These are phyloP conservation scores for Clonostachys solani DNA, from an alignment of 2,329 filamentous ascomycete genomes.

Conservation along the genomic window DNA sequence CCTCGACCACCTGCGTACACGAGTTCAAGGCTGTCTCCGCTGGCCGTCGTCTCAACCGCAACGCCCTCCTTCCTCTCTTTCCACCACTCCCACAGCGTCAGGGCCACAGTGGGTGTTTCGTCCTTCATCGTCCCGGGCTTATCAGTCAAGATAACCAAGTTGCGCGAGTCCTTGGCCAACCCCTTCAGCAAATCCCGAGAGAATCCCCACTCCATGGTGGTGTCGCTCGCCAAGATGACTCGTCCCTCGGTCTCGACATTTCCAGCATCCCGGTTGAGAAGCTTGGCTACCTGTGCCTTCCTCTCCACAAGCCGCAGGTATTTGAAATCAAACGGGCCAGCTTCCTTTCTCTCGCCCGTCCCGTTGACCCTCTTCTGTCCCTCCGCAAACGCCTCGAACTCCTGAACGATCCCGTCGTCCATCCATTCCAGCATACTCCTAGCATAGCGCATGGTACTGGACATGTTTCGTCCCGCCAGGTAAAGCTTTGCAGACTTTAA, in stretches of 20 bases:
- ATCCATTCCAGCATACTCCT: conserved; percentile 99
- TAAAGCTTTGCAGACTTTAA: conserved; percentile 62
- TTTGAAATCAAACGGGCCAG: conserved; percentile 80
- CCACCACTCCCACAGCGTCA: conserved; percentile 78
- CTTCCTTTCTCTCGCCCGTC: conserved; percentile 43
- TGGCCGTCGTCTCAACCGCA: conserved; percentile 48
- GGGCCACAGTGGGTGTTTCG: conserved; percentile 56
- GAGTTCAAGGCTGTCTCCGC: conserved; percentile 58
- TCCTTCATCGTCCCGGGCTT: conserved; percentile 41
- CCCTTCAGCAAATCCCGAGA: conserved; percentile 74
- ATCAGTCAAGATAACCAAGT: conserved; percentile 85
- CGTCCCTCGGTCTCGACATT: conserved; percentile 44
- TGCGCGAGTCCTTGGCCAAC: conserved; percentile 72
- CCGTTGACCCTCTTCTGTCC: conserved; percentile 40
- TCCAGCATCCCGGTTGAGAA: conserved; percentile 45
- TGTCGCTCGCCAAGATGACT: conserved; percentile 88
- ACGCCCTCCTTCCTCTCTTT: conserved; percentile 63
- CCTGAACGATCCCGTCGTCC: conserved; percentile 90
- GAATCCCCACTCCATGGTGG: conserved; percentile 91
- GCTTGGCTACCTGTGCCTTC: conserved; percentile 71
- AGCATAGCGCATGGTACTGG: conserved; percentile 85
- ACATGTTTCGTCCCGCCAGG: conserved; percentile 79
- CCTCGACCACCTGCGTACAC: conserved; percentile 61
- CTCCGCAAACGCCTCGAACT: conserved; percentile 73
- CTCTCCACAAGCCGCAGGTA: conserved; percentile 81